Evolutionary conservation across 768 basidiomycete species (phyloP).

Genomic region (Russula griseocarnosa): DNA sequence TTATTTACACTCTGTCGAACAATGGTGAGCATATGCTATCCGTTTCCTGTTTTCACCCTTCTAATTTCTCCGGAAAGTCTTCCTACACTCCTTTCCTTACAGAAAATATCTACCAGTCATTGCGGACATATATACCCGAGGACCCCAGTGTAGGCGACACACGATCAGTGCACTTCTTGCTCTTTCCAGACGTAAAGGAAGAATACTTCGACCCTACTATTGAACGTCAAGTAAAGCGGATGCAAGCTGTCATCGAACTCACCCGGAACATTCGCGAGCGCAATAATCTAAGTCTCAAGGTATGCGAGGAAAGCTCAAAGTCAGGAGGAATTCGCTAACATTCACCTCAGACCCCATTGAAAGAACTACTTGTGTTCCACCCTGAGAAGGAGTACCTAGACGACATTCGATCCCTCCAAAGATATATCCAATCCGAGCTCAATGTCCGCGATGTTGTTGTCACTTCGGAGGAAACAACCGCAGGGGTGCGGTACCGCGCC

Average conservation of each 20-base stretch:
- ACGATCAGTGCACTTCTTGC: constrained; percentile 92
- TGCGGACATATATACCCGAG: constrained; percentile 80
- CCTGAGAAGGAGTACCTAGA: constrained; percentile 75
- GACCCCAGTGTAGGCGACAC: constrained; percentile 67
- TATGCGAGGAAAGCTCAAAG: constrained; percentile 34
- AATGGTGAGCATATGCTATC: constrained; percentile 59
- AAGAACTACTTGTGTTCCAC: constrained; percentile 92
- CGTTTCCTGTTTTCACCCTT: neutral
- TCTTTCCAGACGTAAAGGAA: constrained; percentile 88
- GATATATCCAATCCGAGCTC: constrained; percentile 90
- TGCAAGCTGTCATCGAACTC: constrained; percentile 94
- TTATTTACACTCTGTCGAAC: constrained; percentile 91
- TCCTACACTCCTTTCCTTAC: constrained; percentile 98
- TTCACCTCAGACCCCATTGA: constrained; percentile 71
- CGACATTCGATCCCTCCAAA: constrained; percentile 78
- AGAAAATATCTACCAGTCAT: constrained; percentile 91
- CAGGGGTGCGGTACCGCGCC: constrained; percentile 86
- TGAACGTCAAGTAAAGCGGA: constrained; percentile 89
- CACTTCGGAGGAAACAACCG: constrained; percentile 79
- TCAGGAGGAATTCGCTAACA: neutral
- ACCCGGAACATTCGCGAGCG: constrained; percentile 84
- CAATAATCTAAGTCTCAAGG: constrained; percentile 86
- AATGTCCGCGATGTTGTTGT: constrained; percentile 90
- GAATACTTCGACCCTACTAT: constrained; percentile 94
- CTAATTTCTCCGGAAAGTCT: constrained; percentile 50